These are phyloP conservation scores for Leccinum huronense DNA, from an alignment of 1,284 basidiomycete genomes.

Conservation along the genomic window DNA sequence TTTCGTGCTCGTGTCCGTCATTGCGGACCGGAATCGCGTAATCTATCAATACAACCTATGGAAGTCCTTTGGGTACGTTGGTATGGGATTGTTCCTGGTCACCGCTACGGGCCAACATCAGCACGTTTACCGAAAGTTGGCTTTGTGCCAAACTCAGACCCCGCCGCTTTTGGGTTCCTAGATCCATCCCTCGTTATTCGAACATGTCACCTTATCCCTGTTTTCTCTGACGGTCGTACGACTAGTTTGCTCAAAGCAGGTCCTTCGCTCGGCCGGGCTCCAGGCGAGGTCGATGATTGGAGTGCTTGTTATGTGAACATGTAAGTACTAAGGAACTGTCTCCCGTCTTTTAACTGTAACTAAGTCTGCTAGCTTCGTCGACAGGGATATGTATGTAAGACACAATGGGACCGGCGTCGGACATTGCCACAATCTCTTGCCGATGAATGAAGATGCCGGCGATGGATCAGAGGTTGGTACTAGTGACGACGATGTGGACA, in stretches of 20 bases:
- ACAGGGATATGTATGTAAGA: slow-evolving; percentile 19
- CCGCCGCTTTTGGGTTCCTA: slow-evolving; percentile 30
- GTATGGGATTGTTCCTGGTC: slow-evolving; percentile 27
- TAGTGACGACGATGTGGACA: neutral
- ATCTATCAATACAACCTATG: slow-evolving; percentile 19
- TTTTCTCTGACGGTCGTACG: slow-evolving; percentile 23
- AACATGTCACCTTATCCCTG: slow-evolving; percentile 39
- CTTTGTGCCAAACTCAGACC: slow-evolving; percentile 33
- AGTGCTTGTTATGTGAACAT: slow-evolving; percentile 20
- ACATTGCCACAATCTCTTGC: slow-evolving; percentile 7
- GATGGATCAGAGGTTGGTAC: neutral
- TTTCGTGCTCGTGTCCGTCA: slow-evolving; percentile 29
- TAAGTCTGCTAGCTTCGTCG: slow-evolving; percentile 11
- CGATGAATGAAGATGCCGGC: neutral
- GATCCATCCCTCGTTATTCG: slow-evolving; percentile 30
- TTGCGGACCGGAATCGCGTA: slow-evolving; percentile 7
- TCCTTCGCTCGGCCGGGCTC: slow-evolving; percentile 2
- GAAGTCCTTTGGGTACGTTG: slow-evolving; percentile 42
- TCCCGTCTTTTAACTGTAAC: neutral
- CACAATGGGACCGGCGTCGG: slow-evolving; percentile 10
- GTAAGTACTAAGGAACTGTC: slow-evolving; percentile 7
- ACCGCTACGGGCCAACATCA: slow-evolving; percentile 17
- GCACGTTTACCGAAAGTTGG: slow-evolving; percentile 34
- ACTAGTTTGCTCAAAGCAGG: slow-evolving; percentile 8
- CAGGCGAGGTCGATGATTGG: slow-evolving; percentile 16